Conservation (phyloP, 148 eudicot genomes). For the Cornus suecica region DNA sequence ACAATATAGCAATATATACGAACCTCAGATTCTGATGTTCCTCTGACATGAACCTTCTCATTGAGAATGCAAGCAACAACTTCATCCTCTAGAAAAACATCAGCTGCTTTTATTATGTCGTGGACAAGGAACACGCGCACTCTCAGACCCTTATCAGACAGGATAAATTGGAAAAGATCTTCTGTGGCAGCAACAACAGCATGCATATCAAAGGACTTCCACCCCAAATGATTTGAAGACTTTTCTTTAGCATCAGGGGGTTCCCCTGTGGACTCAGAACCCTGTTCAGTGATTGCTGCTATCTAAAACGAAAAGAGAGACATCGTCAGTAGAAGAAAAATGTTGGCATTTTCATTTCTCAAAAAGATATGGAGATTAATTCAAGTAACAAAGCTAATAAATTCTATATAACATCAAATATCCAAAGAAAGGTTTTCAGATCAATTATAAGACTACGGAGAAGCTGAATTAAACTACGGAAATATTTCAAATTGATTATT, state of each 20-base stretch:
- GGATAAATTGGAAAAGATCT: slow-evolving; percentile 75
- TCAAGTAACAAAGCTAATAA: not conserved
- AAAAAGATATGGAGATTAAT: not conserved
- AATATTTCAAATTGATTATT: not conserved
- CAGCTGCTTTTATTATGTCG: slow-evolving; percentile 75
- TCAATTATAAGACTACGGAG: not conserved
- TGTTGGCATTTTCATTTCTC: not conserved
- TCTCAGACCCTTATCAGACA: slow-evolving; percentile 79
- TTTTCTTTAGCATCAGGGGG: slow-evolving; percentile 27
- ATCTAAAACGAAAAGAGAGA: slow-evolving; percentile 46
- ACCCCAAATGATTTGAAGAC: slow-evolving; percentile 48
- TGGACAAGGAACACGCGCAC: slow-evolving; percentile 73
- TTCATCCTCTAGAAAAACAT: slow-evolving; percentile 65
- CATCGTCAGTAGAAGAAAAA: not conserved
- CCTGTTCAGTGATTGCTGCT: slow-evolving; percentile 82
- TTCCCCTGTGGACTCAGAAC: slow-evolving; percentile 49
- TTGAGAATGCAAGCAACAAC: slow-evolving; percentile 31
- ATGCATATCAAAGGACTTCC: slow-evolving; percentile 81
- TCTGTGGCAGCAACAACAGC: slow-evolving; percentile 91
- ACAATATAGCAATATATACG: slow-evolving; percentile 9
- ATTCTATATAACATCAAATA: not conserved
- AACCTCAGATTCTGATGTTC: slow-evolving; percentile 55
- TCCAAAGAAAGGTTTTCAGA: not conserved
- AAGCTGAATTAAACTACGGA: not conserved
- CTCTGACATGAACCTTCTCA: slow-evolving; percentile 22